These are phyloP conservation scores for Barnettozyma pratensis DNA, from an alignment of 805 yeast species.

Conservation along the genomic window DNA sequence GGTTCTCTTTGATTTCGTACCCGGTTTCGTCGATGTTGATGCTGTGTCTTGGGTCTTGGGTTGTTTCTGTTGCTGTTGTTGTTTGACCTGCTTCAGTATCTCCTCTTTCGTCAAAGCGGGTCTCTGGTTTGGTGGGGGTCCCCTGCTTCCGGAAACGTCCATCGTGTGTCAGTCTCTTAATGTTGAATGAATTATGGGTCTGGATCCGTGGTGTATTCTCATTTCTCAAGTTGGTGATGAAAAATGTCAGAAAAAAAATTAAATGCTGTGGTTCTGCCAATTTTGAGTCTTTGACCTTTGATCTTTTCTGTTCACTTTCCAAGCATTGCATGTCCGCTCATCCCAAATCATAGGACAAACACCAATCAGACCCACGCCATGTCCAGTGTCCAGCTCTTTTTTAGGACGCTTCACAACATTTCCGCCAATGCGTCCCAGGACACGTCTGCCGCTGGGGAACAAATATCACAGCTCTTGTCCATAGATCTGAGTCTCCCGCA, in stretches of 20 bases:
- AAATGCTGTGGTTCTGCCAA: too few relatives aligned
- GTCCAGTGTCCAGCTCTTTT: background rate
- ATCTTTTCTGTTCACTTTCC: too few relatives aligned
- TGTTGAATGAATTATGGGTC: background rate
- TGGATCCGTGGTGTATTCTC: background rate
- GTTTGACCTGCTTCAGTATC: constrained; percentile 1
- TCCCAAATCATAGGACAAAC: background rate
- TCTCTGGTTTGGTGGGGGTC: constrained; percentile 2
- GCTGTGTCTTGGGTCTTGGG: constrained; percentile 8
- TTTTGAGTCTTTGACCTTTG: too few relatives aligned
- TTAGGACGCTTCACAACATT: background rate
- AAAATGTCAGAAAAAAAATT: too few relatives aligned
- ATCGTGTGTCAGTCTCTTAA: background rate
- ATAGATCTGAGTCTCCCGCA: constrained; percentile 9
- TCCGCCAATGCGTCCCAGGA: background rate
- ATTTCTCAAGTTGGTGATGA: too few relatives aligned
- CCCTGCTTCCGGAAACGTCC: constrained; percentile 12
- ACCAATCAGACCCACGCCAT: background rate
- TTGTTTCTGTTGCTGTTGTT: constrained; percentile 9
- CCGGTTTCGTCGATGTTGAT: constrained; percentile 8
- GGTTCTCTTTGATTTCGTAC: background rate
- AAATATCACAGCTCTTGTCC: constrained; percentile 10
- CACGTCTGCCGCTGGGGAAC: background rate
- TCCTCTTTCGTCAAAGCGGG: background rate
- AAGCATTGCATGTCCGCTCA: background rate